These are phyloP conservation scores for Aspergillus candidus DNA, from an alignment of 2,329 filamentous ascomycete genomes.

Conservation along the genomic window DNA sequence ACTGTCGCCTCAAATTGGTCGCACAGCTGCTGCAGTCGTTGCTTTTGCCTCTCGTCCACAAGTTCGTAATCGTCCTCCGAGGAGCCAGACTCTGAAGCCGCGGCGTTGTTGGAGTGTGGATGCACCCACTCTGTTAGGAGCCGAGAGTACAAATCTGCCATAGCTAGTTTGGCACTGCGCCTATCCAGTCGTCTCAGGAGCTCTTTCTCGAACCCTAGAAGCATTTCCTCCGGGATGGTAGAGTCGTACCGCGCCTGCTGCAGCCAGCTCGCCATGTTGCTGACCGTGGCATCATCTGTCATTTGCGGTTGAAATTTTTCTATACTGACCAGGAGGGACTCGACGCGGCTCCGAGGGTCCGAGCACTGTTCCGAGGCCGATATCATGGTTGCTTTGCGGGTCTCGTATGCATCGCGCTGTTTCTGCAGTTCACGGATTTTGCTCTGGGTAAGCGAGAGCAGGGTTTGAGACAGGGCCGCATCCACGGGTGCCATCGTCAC, in stretches of 20 bases:
- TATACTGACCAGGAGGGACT: conserved; percentile 6
- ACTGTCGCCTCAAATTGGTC: conserved; percentile 38
- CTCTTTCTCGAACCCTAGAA: conserved; percentile 27
- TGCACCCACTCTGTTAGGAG: conserved; percentile 39
- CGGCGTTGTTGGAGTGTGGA: background rate
- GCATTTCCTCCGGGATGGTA: conserved; percentile 28
- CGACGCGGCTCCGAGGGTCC: conserved; percentile 3
- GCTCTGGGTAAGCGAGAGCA: conserved; percentile 17
- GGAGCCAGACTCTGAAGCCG: conserved; percentile 8
- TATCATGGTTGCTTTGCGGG: conserved; percentile 13
- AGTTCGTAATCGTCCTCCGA: conserved; percentile 24
- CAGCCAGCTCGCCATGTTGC: conserved; percentile 32
- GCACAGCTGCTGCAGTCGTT: conserved; percentile 31
- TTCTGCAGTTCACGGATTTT: conserved; percentile 26
- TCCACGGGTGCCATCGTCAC: conserved; percentile 4
- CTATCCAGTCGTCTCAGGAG: conserved; percentile 30
- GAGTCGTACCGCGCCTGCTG: conserved; percentile 34
- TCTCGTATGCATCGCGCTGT: conserved; percentile 14
- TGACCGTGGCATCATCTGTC: conserved; percentile 9
- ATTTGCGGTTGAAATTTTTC: conserved; percentile 13
- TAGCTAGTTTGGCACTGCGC: conserved; percentile 31
- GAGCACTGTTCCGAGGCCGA: conserved; percentile 3
- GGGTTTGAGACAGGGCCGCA: conserved; percentile 11
- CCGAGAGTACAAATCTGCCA: conserved; percentile 26
- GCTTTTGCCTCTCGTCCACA: conserved; percentile 30